Percentiles rank a stretch among this genome's conserved stretches.
These are phyloP conservation scores for Euphorbia celastroides DNA, from an alignment of 441 rosid genomes.

Conservation along the genomic window DNA sequence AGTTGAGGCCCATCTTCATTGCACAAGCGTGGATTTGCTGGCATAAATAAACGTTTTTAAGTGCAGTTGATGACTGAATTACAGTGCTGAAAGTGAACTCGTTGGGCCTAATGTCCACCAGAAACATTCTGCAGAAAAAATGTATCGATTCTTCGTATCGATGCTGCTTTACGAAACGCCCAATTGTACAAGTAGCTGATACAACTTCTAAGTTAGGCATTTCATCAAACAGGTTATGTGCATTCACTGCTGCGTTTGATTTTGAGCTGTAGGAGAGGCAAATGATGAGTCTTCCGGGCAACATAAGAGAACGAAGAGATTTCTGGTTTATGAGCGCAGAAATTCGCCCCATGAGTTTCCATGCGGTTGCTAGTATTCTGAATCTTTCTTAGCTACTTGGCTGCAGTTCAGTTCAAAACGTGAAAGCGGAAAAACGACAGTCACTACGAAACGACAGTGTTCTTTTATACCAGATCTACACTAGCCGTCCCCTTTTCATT, in stretches of 20 bases:
- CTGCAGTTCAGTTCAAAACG: not conserved
- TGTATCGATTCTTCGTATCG: slow-evolving; percentile 39
- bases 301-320: not conserved
- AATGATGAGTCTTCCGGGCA: not conserved
- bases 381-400: slow-evolving; percentile 5
- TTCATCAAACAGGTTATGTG: slow-evolving; percentile 44
- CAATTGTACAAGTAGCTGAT: slow-evolving; percentile 46
- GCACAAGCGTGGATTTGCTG: slow-evolving; percentile 62
- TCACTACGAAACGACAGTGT: not conserved
- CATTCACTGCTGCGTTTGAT: slow-evolving; percentile 9
- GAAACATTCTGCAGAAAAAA: slow-evolving; percentile 50
- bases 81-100: slow-evolving; percentile 69
- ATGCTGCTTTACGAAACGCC: slow-evolving; percentile 37
- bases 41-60: slow-evolving; percentile 38
- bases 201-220: slow-evolving; percentile 37
- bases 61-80: slow-evolving; percentile 39
- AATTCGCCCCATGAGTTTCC: not conserved
- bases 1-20: slow-evolving; percentile 51
- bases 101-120: slow-evolving; percentile 46
- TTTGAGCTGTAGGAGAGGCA: not conserved
- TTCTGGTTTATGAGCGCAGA: not conserved
- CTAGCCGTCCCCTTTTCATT: too few relatives aligned
- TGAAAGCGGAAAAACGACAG: not conserved
- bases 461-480: too few relatives aligned
- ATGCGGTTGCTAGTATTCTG: not conserved